Evolutionary conservation across 1,284 basidiomycete genomes (phyloP), one percentile per base, ranked within the genome.

Genomic region (Irpex sp.): DNA sequence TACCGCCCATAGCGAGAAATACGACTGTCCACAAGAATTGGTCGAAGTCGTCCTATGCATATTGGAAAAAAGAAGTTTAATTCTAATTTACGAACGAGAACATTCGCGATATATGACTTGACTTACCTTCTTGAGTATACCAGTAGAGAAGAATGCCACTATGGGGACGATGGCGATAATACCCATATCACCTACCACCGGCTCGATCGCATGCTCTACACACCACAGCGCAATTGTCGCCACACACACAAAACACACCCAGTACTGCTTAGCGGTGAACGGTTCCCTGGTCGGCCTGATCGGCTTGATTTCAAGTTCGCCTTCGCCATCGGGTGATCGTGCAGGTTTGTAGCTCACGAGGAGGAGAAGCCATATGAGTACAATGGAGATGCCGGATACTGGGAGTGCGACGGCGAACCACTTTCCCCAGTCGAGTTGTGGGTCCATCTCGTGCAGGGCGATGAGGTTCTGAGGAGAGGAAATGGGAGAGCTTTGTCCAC

Each of bases 381-480:
- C 57, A 61, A 98, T 86, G 2, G 94, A 95, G 19, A 95, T 75
- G 8, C 83, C 82, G 0, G 95, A 94, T 19, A 98, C 96, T 0
- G 97, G 97, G 4, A 99, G 79, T 1, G 96, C 90, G 59, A 99
- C 94, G 11, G 88, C 88, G 72, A 99, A 99, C 97, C 97, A 99
- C 62, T 88, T 84, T 1, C 85, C 85, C 97, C 97, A 99, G 68
- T 92, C 91, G 1, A 98, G 79, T 4, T 86, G 85, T 3, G 92
- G 89, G 58, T 94, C 87, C 97, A 99, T 98, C 36, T 83, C 87
- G 56, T 86, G 80, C 9, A 98, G 80, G 2, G 97, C 96, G 68
- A 99, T 98, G 33, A 98, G 83, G 75, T 99, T 99, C 76, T 99
- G 97, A 0, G 97, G 97, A 0, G 95, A 97, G 0, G 96, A 97